Evolutionary conservation across 129 eudicot genomes (phyloP).

Genomic region (Oenanthe sinensis): DNA sequence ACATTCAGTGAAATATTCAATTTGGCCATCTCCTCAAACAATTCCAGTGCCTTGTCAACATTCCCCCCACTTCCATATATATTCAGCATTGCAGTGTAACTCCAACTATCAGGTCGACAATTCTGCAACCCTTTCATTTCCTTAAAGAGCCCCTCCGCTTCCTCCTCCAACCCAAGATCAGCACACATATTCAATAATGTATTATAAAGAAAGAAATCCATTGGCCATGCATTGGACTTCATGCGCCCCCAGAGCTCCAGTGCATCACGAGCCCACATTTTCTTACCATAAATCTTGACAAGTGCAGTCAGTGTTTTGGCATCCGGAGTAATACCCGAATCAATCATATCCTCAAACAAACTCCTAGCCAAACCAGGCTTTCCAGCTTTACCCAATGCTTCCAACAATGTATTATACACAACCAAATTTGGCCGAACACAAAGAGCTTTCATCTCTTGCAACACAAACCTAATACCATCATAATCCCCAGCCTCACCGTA

Average conservation of each 20-base stretch:
- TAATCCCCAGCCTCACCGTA: constrained; percentile 71
- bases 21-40: constrained; percentile 49
- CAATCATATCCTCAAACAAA: constrained; percentile 64
- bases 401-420: constrained; percentile 53
- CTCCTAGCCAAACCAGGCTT: constrained; percentile 61
- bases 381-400: constrained; percentile 61
- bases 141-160: constrained; percentile 54
- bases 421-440: constrained; percentile 56
- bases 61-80: constrained; percentile 55
- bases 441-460: constrained; percentile 58
- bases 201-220: constrained; percentile 56
- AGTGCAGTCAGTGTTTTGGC: constrained; percentile 58
- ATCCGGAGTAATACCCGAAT: constrained; percentile 41
- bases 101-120: constrained; percentile 59
- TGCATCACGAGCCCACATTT: constrained; percentile 61
- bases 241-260: constrained; percentile 60
- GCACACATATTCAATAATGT: constrained; percentile 73
- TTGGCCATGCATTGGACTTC: constrained; percentile 56
- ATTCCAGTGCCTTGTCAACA: constrained; percentile 51
- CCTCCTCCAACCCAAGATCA: constrained; percentile 59
- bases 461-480: constrained; percentile 56
- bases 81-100: constrained; percentile 69
- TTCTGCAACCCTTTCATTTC: constrained; percentile 47
- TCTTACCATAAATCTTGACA: constrained; percentile 60
- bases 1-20: constrained; percentile 46